Conservation (phyloP, 805 yeast species). For the Teunomyces tritomae region DNA sequence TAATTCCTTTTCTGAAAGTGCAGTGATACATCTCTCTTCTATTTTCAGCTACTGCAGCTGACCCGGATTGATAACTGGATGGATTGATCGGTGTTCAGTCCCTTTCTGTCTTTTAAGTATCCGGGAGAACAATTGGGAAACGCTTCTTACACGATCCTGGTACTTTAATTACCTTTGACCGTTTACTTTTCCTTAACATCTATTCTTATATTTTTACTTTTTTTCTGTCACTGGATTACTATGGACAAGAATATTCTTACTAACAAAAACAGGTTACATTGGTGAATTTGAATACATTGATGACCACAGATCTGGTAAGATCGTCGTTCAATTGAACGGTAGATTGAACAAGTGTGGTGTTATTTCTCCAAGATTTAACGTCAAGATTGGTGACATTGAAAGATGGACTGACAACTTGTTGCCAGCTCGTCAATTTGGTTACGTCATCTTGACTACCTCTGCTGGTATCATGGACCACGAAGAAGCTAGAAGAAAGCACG, state of each 20-base stretch:
- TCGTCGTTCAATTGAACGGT: slow-evolving; percentile 95
- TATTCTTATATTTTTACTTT: neutral
- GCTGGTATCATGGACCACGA: slow-evolving; percentile 30
- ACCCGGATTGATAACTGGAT: slow-evolving; percentile 99
- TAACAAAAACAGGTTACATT: slow-evolving; percentile 57
- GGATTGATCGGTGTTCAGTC: slow-evolving; percentile 84
- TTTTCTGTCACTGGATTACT: neutral
- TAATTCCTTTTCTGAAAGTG: neutral
- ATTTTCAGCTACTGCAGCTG: neutral
- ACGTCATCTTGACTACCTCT: slow-evolving; percentile 26
- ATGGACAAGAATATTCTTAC: slow-evolving; percentile 11
- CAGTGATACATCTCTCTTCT: neutral
- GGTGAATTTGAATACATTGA: slow-evolving; percentile 98
- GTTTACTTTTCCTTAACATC: slow-evolving; percentile 72
- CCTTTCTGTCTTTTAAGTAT: slow-evolving; percentile 96
- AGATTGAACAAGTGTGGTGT: slow-evolving; percentile 46
- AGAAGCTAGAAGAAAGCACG: slow-evolving; percentile 29
- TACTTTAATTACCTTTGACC: slow-evolving; percentile 37
- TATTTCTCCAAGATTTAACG: slow-evolving; percentile 27
- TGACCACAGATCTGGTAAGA: slow-evolving; percentile 98
- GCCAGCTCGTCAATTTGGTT: slow-evolving; percentile 27
- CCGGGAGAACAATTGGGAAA: slow-evolving; percentile 76
- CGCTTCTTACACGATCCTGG: slow-evolving; percentile 66
- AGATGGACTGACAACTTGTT: slow-evolving; percentile 29
- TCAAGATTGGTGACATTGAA: slow-evolving; percentile 23